Conservation (phyloP, 345 rosid genomes). For the Sisymbrium irio region DNA sequence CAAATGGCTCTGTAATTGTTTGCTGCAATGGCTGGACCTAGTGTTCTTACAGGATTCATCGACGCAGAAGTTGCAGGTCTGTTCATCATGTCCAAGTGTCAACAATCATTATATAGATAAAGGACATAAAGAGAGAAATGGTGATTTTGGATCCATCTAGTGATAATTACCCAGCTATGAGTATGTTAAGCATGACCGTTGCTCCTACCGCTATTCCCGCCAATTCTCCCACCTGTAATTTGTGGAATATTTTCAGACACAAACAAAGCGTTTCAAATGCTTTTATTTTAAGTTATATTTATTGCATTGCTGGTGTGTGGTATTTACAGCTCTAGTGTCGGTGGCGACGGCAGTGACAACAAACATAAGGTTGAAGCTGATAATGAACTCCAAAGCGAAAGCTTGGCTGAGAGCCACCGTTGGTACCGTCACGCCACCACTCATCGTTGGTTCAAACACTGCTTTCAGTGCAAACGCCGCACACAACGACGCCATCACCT, state of each 20-base stretch:
- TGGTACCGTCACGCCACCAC: constrained; percentile 85
- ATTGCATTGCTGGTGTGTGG: not conserved
- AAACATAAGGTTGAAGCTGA: constrained; percentile 87
- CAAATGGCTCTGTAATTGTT: constrained; percentile 80
- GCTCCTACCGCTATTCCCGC: constrained; percentile 97
- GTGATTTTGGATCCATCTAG: not conserved
- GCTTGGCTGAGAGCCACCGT: constrained; percentile 58
- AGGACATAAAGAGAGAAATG: not conserved
- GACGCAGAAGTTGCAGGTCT: constrained; percentile 78
- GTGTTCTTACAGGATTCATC: constrained; percentile 86
- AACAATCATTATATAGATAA: not conserved
- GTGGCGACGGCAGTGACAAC: constrained; percentile 93
- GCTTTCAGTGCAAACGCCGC: constrained; percentile 72
- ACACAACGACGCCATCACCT: constrained; percentile 61
- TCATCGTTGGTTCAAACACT: constrained; percentile 63
- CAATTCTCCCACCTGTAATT: constrained; percentile 75
- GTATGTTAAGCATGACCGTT: constrained; percentile 83
- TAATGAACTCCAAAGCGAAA: constrained; percentile 81
- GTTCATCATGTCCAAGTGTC: constrained; percentile 14
- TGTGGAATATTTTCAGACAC: constrained; percentile 11
- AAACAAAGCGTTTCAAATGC: not conserved
- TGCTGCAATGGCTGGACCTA: constrained; percentile 85
- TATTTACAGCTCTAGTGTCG: constrained; percentile 81
- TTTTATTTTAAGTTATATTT: not conserved
- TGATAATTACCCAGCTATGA: constrained; percentile 68